These are phyloP conservation scores for Picocystis sp. DNA, from an alignment of 163 green algal species.

Conservation along the genomic window DNA sequence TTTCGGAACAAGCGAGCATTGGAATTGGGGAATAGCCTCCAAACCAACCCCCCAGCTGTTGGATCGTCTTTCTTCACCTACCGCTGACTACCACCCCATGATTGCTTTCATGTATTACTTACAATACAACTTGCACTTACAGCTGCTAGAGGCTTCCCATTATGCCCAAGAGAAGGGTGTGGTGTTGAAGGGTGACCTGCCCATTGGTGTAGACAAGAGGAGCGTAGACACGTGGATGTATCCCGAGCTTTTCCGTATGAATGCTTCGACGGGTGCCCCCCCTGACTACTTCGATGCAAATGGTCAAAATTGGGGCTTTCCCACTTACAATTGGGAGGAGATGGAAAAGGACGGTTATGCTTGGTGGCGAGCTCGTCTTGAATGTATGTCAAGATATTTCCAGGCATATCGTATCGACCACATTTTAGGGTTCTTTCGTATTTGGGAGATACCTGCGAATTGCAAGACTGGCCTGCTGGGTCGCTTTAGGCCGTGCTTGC, in stretches of 20 bases:
- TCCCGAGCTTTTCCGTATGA: slow-evolving; percentile 71
- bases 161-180: slow-evolving; percentile 45
- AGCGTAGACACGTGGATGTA: slow-evolving; percentile 79
- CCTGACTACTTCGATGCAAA: slow-evolving; percentile 72
- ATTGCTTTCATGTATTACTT: slow-evolving; percentile 67
- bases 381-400: slow-evolving; percentile 66
- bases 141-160: slow-evolving; percentile 21
- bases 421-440: slow-evolving; percentile 81
- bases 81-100: slow-evolving; percentile 21
- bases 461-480: slow-evolving; percentile 54
- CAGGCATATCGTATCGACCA: slow-evolving; percentile 79
- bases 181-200: slow-evolving; percentile 87
- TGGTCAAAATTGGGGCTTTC: slow-evolving; percentile 95
- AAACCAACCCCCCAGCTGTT: slow-evolving; percentile 13
- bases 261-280: slow-evolving; percentile 62
- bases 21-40: slow-evolving; percentile 57
- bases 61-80: slow-evolving; percentile 5
- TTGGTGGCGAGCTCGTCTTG: slow-evolving; percentile 65
- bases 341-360: slow-evolving; percentile 69
- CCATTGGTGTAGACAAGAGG: slow-evolving; percentile 85
- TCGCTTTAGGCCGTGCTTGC: slow-evolving; percentile 66
- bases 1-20: slow-evolving; percentile 77
- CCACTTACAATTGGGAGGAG: slow-evolving; percentile 90
- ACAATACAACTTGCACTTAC: slow-evolving; percentile 21
- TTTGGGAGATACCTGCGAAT: slow-evolving; percentile 56